Percentiles rank a stretch among this genome's conserved stretches.
phyloP scores from a whole-genome alignment of 306 rosid genomes.

The Rubus idaeus region DNA sequence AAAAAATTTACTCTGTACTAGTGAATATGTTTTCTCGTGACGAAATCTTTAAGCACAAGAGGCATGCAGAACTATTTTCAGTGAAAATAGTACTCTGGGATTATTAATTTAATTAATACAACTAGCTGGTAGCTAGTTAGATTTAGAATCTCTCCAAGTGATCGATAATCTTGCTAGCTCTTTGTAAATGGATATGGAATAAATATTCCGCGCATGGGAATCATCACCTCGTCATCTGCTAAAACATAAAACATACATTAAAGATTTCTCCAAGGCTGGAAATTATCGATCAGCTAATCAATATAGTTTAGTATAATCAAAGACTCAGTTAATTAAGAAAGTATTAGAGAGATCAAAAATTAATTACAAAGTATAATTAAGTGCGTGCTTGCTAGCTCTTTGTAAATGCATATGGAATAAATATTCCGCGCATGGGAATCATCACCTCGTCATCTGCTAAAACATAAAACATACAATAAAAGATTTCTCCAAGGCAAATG shows the following conservation, averaged over 20 bases:
- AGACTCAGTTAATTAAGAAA: no score
- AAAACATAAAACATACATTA: neutral
- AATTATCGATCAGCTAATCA: neutral
- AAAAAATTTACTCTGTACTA: no score
- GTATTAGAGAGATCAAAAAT: neutral
- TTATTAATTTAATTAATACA: neutral
- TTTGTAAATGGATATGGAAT: neutral
- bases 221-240: slow-evolving; percentile 9
- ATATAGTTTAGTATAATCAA: neutral
- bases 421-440: neutral
- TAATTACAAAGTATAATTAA: neutral
- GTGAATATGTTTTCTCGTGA: neutral
- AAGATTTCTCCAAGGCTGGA: neutral
- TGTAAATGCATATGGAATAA: neutral
- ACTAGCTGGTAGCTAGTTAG: neutral
- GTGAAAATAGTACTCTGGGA: neutral
- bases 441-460: slow-evolving; percentile 15
- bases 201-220: neutral
- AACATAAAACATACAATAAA: neutral
- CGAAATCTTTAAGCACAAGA: neutral
- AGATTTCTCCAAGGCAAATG: neutral
- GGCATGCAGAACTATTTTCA: neutral
- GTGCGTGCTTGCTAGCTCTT: neutral
- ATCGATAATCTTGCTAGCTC: neutral
- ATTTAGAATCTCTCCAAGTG: neutral